These are phyloP conservation scores for Pyrenophora tritici-repentis DNA, from an alignment of 2,329 filamentous ascomycete species.

Conservation along the genomic window DNA sequence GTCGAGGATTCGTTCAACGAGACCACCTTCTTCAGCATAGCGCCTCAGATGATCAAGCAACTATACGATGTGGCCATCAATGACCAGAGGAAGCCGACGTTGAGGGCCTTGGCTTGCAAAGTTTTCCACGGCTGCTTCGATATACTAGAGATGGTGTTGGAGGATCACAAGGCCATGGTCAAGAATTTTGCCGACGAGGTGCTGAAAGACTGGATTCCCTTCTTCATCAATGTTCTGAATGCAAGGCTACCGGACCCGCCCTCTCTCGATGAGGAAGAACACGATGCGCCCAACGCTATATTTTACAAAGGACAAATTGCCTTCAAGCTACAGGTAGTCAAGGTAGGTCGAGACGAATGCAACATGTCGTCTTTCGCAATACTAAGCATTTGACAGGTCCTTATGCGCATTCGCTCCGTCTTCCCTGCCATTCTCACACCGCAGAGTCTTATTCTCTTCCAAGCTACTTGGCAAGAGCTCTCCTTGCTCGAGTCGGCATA, in stretches of 20 bases:
- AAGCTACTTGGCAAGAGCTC: conserved; percentile 87
- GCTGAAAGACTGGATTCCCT: conserved; percentile 82
- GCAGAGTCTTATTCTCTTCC: conserved; percentile 82
- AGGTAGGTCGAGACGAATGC: conserved; percentile 51
- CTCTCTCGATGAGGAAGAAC: conserved; percentile 61
- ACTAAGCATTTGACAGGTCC: conserved; percentile 59
- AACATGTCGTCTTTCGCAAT: not conserved
- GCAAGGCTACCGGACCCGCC: conserved; percentile 68
- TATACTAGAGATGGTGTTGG: conserved; percentile 94
- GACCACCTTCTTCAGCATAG: conserved; percentile 91
- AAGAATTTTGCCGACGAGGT: conserved; percentile 88
- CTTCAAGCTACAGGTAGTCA: conserved; percentile 91
- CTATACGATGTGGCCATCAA: conserved; percentile 83
- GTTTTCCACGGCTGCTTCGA: conserved; percentile 93
- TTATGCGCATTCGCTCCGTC: conserved; percentile 84
- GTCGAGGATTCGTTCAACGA: conserved; percentile 94
- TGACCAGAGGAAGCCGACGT: conserved; percentile 71
- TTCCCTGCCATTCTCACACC: conserved; percentile 82
- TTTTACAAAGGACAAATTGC: conserved; percentile 81
- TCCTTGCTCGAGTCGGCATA: conserved; percentile 73
- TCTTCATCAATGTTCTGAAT: conserved; percentile 82
- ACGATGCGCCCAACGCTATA: conserved; percentile 61
- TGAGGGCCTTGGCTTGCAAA: conserved; percentile 84
- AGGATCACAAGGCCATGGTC: conserved; percentile 84
- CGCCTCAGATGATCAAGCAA: conserved; percentile 80